These are phyloP conservation scores for Paraglomus brasilianum DNA, from an alignment of 192 early-diverging fungal species.

Conservation along the genomic window DNA sequence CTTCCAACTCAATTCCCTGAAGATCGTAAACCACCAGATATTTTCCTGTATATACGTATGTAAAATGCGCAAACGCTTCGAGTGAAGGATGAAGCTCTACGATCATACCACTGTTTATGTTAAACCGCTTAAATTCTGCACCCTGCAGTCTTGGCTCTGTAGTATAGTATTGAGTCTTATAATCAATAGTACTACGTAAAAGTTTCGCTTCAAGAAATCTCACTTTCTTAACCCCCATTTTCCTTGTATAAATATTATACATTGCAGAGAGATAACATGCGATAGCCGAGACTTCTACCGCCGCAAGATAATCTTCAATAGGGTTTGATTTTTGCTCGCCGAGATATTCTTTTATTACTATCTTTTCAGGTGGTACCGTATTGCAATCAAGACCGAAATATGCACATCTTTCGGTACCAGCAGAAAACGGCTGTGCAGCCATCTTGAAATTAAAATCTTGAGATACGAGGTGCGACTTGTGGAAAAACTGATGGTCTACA, in stretches of 20 bases:
- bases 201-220: conserved; percentile 6
- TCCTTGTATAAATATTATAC: too few species aligned
- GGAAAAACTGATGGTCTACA: conserved; percentile 2
- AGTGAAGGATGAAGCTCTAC: background rate
- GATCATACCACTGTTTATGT: conserved; percentile 13
- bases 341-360: conserved; percentile 13
- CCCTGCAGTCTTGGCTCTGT: background rate
- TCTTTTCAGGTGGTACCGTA: background rate
- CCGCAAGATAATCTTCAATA: conserved; percentile 22
- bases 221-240: conserved; percentile 4
- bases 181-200: background rate
- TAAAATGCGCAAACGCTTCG: conserved; percentile 25
- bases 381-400: conserved; percentile 18
- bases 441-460: conserved; percentile 15
- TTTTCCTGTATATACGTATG: conserved; percentile 17
- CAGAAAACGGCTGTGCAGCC: conserved; percentile 12
- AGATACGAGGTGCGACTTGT: background rate
- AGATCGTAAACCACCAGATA: conserved; percentile 20
- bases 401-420: conserved; percentile 19
- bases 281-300: conserved; percentile 1
- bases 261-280: background rate
- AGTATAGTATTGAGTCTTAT: background rate
- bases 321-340: background rate
- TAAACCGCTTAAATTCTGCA: conserved; percentile 7
- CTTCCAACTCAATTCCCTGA: background rate